phyloP scores from a whole-genome alignment of 148 eudicot genomes.

The Amaranthus hypochondriacus region DNA sequence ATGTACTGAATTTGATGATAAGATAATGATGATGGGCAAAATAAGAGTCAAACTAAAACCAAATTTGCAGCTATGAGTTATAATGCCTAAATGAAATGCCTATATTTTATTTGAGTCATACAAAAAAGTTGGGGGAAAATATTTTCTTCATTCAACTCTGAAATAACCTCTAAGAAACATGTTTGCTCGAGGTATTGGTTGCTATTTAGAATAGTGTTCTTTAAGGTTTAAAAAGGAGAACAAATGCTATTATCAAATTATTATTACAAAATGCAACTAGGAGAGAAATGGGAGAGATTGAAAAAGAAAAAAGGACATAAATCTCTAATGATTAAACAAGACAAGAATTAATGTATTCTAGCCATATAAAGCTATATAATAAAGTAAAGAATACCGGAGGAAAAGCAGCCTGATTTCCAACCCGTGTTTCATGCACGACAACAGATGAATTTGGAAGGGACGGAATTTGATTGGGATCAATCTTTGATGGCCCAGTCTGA shows the following conservation, averaged over 20 bases:
- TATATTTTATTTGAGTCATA: neutral
- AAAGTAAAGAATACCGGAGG: slow-evolving; percentile 65
- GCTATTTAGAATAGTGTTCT: neutral
- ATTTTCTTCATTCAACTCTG: neutral
- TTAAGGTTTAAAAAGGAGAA: neutral
- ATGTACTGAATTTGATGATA: too few species aligned
- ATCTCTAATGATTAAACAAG: neutral
- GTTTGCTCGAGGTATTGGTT: neutral
- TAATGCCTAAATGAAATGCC: neutral
- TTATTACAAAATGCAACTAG: neutral
- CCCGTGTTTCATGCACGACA: slow-evolving; percentile 80
- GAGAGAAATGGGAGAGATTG: neutral
- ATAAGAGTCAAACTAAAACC: neutral
- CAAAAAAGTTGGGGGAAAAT: neutral
- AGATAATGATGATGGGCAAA: too few species aligned
- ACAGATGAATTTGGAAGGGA: slow-evolving; percentile 66
- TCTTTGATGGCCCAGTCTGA: slow-evolving; percentile 64
- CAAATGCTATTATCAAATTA: neutral
- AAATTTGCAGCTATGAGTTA: neutral
- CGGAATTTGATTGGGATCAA: slow-evolving; percentile 96
- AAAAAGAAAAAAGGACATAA: neutral
- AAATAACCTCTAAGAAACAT: neutral
- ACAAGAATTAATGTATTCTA: neutral
- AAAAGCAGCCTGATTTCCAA: slow-evolving; percentile 75
- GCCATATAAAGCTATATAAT: neutral